phyloP scores from a whole-genome alignment of 768 basidiomycete genomes.

The Mycena crocata region DNA sequence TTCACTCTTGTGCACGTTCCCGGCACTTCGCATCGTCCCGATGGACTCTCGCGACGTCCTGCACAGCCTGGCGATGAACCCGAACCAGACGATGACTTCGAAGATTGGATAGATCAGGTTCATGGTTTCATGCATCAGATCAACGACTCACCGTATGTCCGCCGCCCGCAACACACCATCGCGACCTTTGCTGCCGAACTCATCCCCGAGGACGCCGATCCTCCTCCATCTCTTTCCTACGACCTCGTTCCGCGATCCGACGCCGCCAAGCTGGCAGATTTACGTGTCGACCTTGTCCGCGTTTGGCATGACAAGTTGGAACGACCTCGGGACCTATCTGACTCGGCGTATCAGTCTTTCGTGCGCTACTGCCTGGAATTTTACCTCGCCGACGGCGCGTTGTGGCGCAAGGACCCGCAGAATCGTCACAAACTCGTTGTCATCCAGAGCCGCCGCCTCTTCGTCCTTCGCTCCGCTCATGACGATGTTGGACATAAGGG shows the following conservation, averaged over 20 bases:
- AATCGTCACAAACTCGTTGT: too few relatives aligned
- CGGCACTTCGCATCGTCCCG: conserved; percentile 36
- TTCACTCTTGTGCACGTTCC: conserved; percentile 47
- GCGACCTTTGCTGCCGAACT: conserved; percentile 3
- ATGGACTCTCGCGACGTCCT: conserved; percentile 43
- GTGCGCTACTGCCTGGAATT: conserved; percentile 35
- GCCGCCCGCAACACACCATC: conserved; percentile 1
- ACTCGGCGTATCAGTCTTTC: too few relatives aligned
- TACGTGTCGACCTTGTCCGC: too few relatives aligned
- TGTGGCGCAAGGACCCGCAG: conserved; percentile 37
- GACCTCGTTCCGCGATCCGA: neutral
- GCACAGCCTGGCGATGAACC: conserved; percentile 29
- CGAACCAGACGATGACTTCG: too few relatives aligned
- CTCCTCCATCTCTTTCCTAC: neutral
- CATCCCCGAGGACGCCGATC: neutral
- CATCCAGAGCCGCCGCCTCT: conserved; percentile 31
- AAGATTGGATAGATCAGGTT: too few relatives aligned
- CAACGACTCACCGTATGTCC: too few relatives aligned
- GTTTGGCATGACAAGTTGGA: too few relatives aligned
- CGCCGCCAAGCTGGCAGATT: too few relatives aligned
- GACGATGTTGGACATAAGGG: conserved; percentile 46
- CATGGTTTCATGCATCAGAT: too few relatives aligned
- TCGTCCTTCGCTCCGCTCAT: conserved; percentile 38
- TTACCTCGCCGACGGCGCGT: conserved; percentile 24
- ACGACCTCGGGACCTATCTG: too few relatives aligned